Evolutionary conservation across 495 filamentous ascomycete species (phyloP).

Genomic region (Clavariopsis aquatica): DNA sequence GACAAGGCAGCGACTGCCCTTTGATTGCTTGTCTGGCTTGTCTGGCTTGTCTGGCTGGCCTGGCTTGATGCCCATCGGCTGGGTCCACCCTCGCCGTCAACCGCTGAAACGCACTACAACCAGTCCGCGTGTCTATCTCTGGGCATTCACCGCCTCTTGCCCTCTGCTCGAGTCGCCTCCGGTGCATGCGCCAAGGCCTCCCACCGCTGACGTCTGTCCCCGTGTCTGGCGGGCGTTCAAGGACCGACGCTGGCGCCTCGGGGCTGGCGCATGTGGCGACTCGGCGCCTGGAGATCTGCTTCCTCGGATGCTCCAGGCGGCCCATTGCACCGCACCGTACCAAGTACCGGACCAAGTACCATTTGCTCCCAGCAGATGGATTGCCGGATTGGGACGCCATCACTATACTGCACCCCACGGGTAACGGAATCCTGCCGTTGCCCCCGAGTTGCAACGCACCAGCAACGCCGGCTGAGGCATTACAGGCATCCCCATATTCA

Average conservation of each 20-base stretch:
- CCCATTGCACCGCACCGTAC: no score
- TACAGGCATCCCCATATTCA: no score
- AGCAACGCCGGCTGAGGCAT: not conserved
- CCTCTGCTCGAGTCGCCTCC: constrained; percentile 16
- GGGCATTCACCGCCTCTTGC: constrained; percentile 19
- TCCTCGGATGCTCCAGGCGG: not conserved
- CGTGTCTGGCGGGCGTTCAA: not conserved
- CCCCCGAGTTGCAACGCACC: not conserved
- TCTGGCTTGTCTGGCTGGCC: no score
- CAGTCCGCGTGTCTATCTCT: constrained; percentile 6
- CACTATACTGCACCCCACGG: not conserved
- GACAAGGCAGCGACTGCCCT: not conserved
- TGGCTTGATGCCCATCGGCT: not conserved
- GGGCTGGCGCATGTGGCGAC: no score
- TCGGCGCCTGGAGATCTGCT: not conserved
- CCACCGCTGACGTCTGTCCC: constrained; percentile 1
- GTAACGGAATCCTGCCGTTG: not conserved
- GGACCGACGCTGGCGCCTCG: no score
- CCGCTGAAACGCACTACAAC: constrained; percentile 19
- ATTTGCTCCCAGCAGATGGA: no score
- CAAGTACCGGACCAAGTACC: no score
- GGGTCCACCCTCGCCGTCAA: not conserved
- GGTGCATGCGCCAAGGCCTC: constrained; percentile 5
- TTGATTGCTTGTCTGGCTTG: not conserved
- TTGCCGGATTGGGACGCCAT: not conserved